Evolutionary conservation across 441 rosid species (phyloP), one percentile per base, ranked within the genome.

Genomic region (Daphne laureola): DNA sequence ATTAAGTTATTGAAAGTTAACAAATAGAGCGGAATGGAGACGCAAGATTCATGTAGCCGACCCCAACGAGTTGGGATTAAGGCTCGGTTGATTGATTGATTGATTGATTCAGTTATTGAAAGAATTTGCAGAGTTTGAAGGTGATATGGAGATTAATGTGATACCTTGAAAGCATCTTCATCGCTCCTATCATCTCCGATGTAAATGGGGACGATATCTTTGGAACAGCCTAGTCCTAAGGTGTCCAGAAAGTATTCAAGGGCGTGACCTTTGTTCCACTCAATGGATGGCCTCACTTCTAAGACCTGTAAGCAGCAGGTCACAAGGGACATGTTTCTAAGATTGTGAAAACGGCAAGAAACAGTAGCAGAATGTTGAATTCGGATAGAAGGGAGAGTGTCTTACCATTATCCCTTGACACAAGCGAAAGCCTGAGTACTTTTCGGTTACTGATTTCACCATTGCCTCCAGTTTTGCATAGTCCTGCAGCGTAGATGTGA

Each of bases 191-290:
- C 80, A 12, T 78, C 80, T 11, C 80, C 83, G 16, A 78, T 74
- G 54, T 74, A 78, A 5, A 74, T 5, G 2, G 83, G 75, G 15
- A 78, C 45, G 25, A 74, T 75, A 16, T 78, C 75, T 13, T 27
- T 17, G 43, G 73, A 62, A 55, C 63, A 65, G 55, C 72, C 57
- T 14, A 78, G 38, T n/a, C 76, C 79, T 23, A 74, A 59, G n/a
- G 71, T 69, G 31, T 71, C 73, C 7, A 77, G 66, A 42, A 77
- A 67, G 46, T 74, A 74, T 14, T 71, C 76, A 13, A 77, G 46
- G 16, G 79, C 82, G 8, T 74, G 51, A 14, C 82, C 82, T 62
- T 77, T 74, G 64, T 77, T 66, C 79, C 82, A 77, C 46, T 74
- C 69, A 14, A 77, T 67, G 2, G 75, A 71, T 12, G 79, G 82